These are phyloP conservation scores for Plasmodium vinckei DNA, from an alignment of 169 alveolate genomes.

Conservation along the genomic window DNA sequence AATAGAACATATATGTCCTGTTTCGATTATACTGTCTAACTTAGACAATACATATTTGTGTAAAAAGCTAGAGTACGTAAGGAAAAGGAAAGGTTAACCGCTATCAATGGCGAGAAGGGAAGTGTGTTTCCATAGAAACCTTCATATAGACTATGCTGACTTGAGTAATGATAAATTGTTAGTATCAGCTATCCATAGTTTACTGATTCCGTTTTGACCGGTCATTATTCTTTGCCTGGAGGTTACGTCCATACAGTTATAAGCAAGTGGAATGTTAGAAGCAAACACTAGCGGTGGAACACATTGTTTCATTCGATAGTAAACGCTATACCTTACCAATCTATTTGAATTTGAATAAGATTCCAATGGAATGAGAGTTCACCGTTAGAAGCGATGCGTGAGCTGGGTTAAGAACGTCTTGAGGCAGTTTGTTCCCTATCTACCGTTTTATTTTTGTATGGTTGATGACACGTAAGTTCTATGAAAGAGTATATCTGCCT, in stretches of 20 bases:
- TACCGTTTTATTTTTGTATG: slow-evolving; percentile 64
- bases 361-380: slow-evolving; percentile 80
- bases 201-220: slow-evolving; percentile 20
- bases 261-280: slow-evolving; percentile 21
- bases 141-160: slow-evolving; percentile 21
- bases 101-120: slow-evolving; percentile 27
- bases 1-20: slow-evolving; percentile 10
- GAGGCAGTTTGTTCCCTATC: slow-evolving; percentile 81
- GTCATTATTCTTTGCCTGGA: slow-evolving; percentile 23
- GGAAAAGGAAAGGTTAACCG: slow-evolving; percentile 23
- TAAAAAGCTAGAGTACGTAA: slow-evolving; percentile 15
- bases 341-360: slow-evolving; percentile 74
- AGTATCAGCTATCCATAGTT: slow-evolving; percentile 21
- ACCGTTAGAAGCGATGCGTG: slow-evolving; percentile 77
- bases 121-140: slow-evolving; percentile 25
- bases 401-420: slow-evolving; percentile 81
- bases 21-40: not conserved
- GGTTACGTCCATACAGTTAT: slow-evolving; percentile 25
- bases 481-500: slow-evolving; percentile 34
- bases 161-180: slow-evolving; percentile 18
- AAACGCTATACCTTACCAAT: slow-evolving; percentile 54
- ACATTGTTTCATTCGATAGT: slow-evolving; percentile 52
- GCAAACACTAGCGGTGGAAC: slow-evolving; percentile 38
- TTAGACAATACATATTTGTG: not conserved
- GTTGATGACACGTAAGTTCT: slow-evolving; percentile 43